Base-by-base conservation (phyloP, 768 basidiomycete species). In the Xerocomellus intermedius region DNA sequence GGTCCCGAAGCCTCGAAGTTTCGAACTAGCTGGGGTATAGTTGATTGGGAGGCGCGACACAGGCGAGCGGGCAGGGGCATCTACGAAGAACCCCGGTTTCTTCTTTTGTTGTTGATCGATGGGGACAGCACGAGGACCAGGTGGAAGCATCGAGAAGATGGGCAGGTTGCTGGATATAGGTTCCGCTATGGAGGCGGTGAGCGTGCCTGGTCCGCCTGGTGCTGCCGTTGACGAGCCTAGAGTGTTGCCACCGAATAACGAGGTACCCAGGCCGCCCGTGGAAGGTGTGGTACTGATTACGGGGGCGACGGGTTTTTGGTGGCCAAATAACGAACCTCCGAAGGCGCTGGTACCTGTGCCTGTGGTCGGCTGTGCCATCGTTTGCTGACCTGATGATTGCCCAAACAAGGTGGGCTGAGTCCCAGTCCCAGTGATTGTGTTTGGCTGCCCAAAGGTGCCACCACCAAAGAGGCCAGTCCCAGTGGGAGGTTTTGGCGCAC, bases 101-200 rank as follows among this genome's bases (percentile, higher is more conserved):
- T 90, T 92, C 75, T 91, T 91, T 30, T 81, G 77, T 55, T 77
- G 75, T 54, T 78, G 78, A 19, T 88, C 88, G 16, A 83, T 76
- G 53, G 79, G 77, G 59, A 82, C 74, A 26, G 81, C 79, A 46
- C 80, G 89, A 26, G 83, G 88, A 37, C 85, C 83, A 13, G 86
- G 82, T 21, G 87, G 86, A 32, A 91, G 82, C 79, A 91, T 78
- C 49, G 81, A 83, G 67, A 87, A 91, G 48, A 89, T 85, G 5
- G 85, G 86, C 48, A 90, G 68, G 57, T 87, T 86, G 47, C 82
- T 77, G 32, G 81, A 82, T 58, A 93, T 86, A 8, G 91, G 91
- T 69, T 95, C 89, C 26, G 89, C 86, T 65, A 98, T 91, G 19
- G 94, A 94, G 2, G 93, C 90, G 9, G 87, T 89, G 50, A 96